Base-by-base conservation (phyloP, 2,329 filamentous ascomycete species). In the Aspergillus alliaceus region DNA sequence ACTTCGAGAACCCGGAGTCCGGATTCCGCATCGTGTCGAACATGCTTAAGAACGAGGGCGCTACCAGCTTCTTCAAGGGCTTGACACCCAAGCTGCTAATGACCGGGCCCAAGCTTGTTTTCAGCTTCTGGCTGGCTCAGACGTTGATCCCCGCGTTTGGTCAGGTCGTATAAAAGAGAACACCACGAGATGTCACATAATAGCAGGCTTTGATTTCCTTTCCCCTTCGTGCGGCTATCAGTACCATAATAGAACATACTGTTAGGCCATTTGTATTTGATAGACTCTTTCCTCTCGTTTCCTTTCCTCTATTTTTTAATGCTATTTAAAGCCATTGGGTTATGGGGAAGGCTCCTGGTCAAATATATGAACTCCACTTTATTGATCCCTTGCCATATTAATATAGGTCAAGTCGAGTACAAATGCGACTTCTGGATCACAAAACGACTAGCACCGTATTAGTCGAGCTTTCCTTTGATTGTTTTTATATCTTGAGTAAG, bases 101-200 rank as follows among this genome's bases (percentile, higher is more conserved):
- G 95, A 99, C 95, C 15, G 96, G 95, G 24, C 95, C 95, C 62
- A 99, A 99, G 85, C 85, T 99, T 59, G 95, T 98, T 62, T 99
- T 99, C 83, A 97, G 93, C 60, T 99, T 99, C 87, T 99, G 95
- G 95, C 86, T 99, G 72, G 95, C 95, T 57, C 95, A 99, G 83
- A 98, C 95, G 29, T 82, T 99, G 69, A 99, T 99, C 72, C 95
- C 95, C 51, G 89, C 92, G 37, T 98, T 98, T 76, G 90, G 86
- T 70, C 86, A 86, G 75, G 73, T 87, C 58, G 77, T 86, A 74
- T 86, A 82, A 64, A 67, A 7, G 49, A 53, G 47, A 55, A 40
- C 22, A 50, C 22, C 32, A 18, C 44, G 22, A 22, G 53, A 27
- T 22, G 24, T 44, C 52, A 47, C 59, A 48, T 59, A 56, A 57